Conservation (phyloP, 768 basidiomycete species). For the Kwoniella mangroviensis region DNA sequence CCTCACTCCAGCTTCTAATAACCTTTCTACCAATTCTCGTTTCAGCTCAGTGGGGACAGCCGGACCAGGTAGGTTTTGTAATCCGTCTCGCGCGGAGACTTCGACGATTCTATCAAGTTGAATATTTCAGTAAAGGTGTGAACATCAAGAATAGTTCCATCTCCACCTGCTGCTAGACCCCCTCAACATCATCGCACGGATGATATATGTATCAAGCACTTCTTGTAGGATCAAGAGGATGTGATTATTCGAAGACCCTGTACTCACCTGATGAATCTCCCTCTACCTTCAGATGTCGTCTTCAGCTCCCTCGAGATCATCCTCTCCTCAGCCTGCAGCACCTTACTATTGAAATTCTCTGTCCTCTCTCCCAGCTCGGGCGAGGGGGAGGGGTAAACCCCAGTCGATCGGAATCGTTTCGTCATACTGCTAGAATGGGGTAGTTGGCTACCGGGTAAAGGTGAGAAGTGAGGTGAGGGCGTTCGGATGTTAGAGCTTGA, state of each 20-base stretch:
- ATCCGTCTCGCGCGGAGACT: conserved; percentile 86
- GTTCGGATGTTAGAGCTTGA: background rate
- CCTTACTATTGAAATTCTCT: conserved; percentile 8
- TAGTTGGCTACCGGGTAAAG: background rate
- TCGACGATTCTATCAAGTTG: conserved; percentile 68
- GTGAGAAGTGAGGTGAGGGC: conserved; percentile 10
- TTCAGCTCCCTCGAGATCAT: conserved; percentile 24
- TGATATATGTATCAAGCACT: background rate
- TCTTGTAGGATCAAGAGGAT: no score
- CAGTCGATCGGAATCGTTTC: conserved; percentile 6
- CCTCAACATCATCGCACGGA: background rate
- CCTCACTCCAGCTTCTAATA: conserved; percentile 70
- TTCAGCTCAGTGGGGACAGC: conserved; percentile 75
- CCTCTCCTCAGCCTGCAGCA: conserved; percentile 15
- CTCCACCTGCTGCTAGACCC: background rate
- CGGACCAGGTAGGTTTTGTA: conserved; percentile 79
- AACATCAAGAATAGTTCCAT: no score
- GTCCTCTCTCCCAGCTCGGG: conserved; percentile 6
- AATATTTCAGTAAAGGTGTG: background rate
- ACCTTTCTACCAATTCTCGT: conserved; percentile 75
- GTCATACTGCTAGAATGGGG: conserved; percentile 4
- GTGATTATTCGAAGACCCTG: no score
- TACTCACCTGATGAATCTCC: conserved; percentile 18
- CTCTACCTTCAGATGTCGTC: conserved; percentile 13
- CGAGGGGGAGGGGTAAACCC: conserved; percentile 13